Base-by-base conservation (phyloP, 2,329 filamentous ascomycete species). In the Diplocarpon mali region DNA sequence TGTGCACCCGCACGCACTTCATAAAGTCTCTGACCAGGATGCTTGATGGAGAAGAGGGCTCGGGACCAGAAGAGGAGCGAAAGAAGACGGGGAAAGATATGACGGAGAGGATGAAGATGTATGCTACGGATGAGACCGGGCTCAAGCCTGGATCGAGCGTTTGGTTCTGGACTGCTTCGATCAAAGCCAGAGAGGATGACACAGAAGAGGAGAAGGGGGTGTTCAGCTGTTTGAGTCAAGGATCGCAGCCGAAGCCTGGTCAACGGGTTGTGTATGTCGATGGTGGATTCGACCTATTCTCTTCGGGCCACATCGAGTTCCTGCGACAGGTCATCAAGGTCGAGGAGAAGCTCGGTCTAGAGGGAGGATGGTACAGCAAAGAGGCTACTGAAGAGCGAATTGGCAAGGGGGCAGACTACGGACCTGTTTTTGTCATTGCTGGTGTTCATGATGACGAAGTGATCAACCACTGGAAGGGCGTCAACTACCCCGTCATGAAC, bases 401-500 rank as follows among this genome's bases (percentile, higher is more conserved):
- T 48, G 71, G 74, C 30, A 62, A 67, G 5, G 83, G 83, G 13
- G 72, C 72, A 37, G 85, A 93, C 64, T 94, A 93, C 59, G 72
- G 76, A 0, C 87, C 88, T 0, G 83, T 80, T 6, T 96, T 86
- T 62, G 75, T 98, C n/a, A 78, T 96, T 35, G 89, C 87, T 2
- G 92, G 92, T 39, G 81, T 98, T 17, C 92, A 98, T 65, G 85
- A 95, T 58, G 92, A 98, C 63, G 79, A 83, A 52, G 88, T 94
- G 48, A 94, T 98, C 65, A 98, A 98, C 66, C 72, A 83, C 58
- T 93, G 88, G 84, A 96, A 96, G 67, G 90, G 92, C 30, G 75
- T 95, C 57, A 98, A 98, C 68, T 98, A 95, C 62, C 92, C 92
- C 20, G 96, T 98, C 67, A 98, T 98, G 92, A 98, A 96, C 69